Base-by-base conservation (phyloP, 1,284 basidiomycete species). In the Marasmius tenuissimus region DNA sequence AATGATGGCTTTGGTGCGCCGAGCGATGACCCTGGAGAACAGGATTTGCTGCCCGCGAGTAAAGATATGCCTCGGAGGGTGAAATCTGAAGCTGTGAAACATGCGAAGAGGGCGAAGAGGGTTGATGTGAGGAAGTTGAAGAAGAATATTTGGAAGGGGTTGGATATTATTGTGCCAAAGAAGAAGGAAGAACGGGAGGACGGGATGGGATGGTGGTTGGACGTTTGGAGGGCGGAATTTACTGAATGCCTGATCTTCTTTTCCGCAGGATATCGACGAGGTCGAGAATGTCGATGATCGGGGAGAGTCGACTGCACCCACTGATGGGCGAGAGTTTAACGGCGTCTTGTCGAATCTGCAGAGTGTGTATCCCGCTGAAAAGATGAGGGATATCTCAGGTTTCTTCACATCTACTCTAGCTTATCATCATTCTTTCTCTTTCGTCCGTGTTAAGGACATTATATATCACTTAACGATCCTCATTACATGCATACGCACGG, bases 101-200 rank as follows among this genome's bases (percentile, higher is more conserved):
- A 97, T 71, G 92, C 96, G 4, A 97, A 97, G 77, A 88, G 93
- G 60, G 97, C 97, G 2, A 99, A 98, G 79, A 83, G 96, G 49
- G 96, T 99, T 34, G 97, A 99, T 72, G 96, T 99, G 53, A 88
- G 96, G 71, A 94, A 92, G 75, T 81, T 99, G 68, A 99, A 99
- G 79, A 97, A 99, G 65, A 97, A 96, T 70, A 98, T 99, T 61
- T 99, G 97, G 97, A 91, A 86, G 71, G 92, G 93, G 6, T 77
- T 98, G 42, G 89, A 92, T 68, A 92, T 93, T 60, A 82, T 86
- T n/a, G 78, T 88, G 20, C 66, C 82, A 51, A 73, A 74, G 37
- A 75, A 76, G 52, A 74, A 72, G 14, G 67, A 72, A 42, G 75
- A 76, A 1, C 77, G 77, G 11, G 80, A 81, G 12, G 80, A 81